Percentiles rank a stretch among this genome's conserved stretches.
These are phyloP conservation scores for Silene noctiflora DNA, from an alignment of 179 eudicot species.

Conservation along the genomic window DNA sequence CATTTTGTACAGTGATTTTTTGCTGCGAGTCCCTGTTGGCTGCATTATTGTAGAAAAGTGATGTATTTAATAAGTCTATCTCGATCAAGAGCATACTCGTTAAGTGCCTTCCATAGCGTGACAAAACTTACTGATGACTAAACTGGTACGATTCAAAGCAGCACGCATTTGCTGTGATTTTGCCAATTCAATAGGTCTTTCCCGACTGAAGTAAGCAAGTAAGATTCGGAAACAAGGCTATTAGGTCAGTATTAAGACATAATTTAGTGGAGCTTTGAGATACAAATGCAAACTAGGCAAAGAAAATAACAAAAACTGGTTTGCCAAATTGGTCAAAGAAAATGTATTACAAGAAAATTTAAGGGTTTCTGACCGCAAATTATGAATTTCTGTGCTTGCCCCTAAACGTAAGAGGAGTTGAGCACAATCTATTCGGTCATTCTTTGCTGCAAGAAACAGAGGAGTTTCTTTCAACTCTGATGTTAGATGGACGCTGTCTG, in stretches of 20 bases:
- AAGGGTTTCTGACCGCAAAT: conserved; percentile 32
- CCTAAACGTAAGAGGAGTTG: conserved; percentile 36
- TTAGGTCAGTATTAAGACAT: neutral
- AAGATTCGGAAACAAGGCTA: neutral
- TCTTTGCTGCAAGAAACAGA: conserved; percentile 41
- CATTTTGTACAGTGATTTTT: conserved; percentile 30
- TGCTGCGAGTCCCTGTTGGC: conserved; percentile 33
- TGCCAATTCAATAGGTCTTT: conserved; percentile 44
- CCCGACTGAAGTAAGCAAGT: conserved; percentile 30
- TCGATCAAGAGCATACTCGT: neutral
- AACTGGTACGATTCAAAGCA: conserved; percentile 29
- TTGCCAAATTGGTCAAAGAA: neutral
- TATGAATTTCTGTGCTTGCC: conserved; percentile 36
- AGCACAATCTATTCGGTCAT: conserved; percentile 35
- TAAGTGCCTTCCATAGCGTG: neutral
- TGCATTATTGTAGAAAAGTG: conserved; percentile 15
- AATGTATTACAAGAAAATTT: neutral
- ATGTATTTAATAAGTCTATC: conserved; percentile 2
- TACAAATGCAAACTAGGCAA: neutral
- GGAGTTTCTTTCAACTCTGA: conserved; percentile 40
- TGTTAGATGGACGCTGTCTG: conserved; percentile 28
- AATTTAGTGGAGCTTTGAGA: neutral
- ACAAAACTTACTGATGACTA: conserved; percentile 35
- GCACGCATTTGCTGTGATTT: conserved; percentile 46
- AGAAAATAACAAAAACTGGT: neutral